Base-by-base conservation (phyloP, 2,329 filamentous ascomycete species). In the Aschersonia sp. region DNA sequence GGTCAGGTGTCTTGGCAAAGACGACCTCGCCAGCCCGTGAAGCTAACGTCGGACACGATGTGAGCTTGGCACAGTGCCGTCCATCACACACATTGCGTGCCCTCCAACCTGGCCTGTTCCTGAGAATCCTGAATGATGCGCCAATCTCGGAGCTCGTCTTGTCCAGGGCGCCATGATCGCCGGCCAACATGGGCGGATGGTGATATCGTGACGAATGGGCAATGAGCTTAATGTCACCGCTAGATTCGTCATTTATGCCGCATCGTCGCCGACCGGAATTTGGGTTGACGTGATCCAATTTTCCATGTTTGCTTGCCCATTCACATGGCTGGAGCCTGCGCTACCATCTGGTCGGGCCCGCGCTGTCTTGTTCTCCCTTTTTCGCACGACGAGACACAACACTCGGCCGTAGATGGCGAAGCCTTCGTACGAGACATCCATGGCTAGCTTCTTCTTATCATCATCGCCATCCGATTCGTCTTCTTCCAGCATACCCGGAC, bases 331-430 rank as follows among this genome's bases (percentile, higher is more conserved):
- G 9, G 68, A 64, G 47, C 54, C 57, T 41, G 49, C 53, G 42
- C 55, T 56, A 46, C 54, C 57, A 49, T 59, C 58, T 45, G 52
- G 53, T 48, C 59, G 52, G 48, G 60, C 52, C 47, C 59, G 63
- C 49, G 57, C 63, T 44, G 63, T 61, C 54, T 67, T 73, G 54
- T 65, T 73, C 53, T 81, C 83, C 51, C 83, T 81, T 61, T 83
- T 85, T 63, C 80, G 82, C 58, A 98, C 82, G 7, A 98, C 84
- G 50, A 98, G 73, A 64, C 89, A 97, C 30, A 98, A 71, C 44
- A 95, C 87, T 55, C 87, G 84, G 9, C 92, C 88, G 66, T 95
- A 94, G 59, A 98, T 96, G 57, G 84, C 86, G 66, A 97, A 97
- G 7, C 92, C 90, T 58, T 97, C 88, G 65, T 97, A 98, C 11